A percentile compares a stretch with the other conserved stretches of the same genome.
Conservation (phyloP, 345 rosid genomes). For the Abelmoschus esculentus region DNA sequence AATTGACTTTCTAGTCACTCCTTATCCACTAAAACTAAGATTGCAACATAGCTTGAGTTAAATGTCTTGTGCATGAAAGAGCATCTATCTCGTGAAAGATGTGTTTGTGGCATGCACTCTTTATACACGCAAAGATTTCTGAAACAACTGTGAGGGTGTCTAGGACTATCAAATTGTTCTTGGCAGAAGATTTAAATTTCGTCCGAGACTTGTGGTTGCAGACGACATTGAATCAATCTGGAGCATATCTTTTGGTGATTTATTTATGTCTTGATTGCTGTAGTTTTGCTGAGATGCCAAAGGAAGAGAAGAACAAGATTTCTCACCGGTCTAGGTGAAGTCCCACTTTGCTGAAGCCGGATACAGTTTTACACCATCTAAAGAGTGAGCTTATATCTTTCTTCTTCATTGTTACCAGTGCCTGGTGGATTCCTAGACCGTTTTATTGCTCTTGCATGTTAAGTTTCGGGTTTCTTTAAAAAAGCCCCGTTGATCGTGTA, state of each 20-base stretch:
- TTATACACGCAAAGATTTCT: not conserved
- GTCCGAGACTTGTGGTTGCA: too few species aligned
- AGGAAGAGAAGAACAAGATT: conserved; percentile 89
- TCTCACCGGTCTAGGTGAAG: conserved; percentile 81
- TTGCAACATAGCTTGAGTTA: not conserved
- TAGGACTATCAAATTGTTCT: not conserved
- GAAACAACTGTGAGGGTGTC: not conserved
- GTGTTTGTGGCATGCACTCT: not conserved
- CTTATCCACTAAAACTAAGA: not conserved
- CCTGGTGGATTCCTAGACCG: not conserved
- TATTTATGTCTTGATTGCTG: conserved; percentile 1
- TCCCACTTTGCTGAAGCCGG: conserved; percentile 66
- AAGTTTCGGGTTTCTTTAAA: too few species aligned
- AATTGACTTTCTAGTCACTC: not conserved
- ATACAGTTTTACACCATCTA: conserved; percentile 33
- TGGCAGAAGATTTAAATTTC: not conserved
- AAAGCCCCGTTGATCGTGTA: too few species aligned
- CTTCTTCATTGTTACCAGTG: not conserved
- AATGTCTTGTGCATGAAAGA: not conserved
- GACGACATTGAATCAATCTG: not conserved
- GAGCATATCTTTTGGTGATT: not conserved
- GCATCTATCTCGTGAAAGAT: not conserved
- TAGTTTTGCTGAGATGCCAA: conserved; percentile 83
- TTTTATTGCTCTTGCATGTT: too few species aligned
- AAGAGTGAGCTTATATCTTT: not conserved